Conservation (phyloP, 805 yeast species). For the Metschnikowia proteae region DNA sequence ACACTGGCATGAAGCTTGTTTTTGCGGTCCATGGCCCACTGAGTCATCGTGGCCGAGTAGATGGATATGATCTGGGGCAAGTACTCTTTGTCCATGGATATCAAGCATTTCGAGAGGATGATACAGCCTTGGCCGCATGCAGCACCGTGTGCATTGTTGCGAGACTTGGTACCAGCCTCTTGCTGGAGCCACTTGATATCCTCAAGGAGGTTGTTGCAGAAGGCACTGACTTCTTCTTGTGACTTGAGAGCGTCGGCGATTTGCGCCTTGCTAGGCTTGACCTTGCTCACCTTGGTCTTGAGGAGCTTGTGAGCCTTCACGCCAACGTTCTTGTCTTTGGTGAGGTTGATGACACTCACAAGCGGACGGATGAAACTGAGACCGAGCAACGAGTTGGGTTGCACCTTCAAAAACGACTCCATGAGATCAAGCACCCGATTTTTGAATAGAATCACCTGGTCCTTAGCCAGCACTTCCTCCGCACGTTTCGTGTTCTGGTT, state of each 20-base stretch:
- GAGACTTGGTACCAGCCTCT: constrained; percentile 38
- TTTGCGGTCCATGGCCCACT: constrained; percentile 53
- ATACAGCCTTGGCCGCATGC: constrained; percentile 69
- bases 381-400: constrained; percentile 39
- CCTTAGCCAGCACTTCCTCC: constrained; percentile 75
- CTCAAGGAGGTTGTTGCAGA: constrained; percentile 22
- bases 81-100: constrained; percentile 28
- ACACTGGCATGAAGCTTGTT: constrained; percentile 51
- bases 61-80: constrained; percentile 49
- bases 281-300: constrained; percentile 55
- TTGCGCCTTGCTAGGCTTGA: constrained; percentile 29
- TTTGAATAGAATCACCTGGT: constrained; percentile 75
- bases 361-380: constrained; percentile 52
- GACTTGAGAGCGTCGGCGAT: constrained; percentile 16
- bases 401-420: constrained; percentile 53
- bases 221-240: constrained; percentile 15
- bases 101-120: constrained; percentile 56
- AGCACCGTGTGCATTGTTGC: constrained; percentile 45
- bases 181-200: constrained; percentile 42
- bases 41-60: constrained; percentile 52
- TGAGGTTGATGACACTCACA: constrained; percentile 56
- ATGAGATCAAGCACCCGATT: constrained; percentile 73
- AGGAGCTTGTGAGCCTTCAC: constrained; percentile 71
- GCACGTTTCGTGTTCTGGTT: constrained; percentile 58
- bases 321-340: constrained; percentile 67